phyloP scores from a whole-genome alignment of 2,329 filamentous ascomycete genomes.

The Aspergillus calidoustus region DNA sequence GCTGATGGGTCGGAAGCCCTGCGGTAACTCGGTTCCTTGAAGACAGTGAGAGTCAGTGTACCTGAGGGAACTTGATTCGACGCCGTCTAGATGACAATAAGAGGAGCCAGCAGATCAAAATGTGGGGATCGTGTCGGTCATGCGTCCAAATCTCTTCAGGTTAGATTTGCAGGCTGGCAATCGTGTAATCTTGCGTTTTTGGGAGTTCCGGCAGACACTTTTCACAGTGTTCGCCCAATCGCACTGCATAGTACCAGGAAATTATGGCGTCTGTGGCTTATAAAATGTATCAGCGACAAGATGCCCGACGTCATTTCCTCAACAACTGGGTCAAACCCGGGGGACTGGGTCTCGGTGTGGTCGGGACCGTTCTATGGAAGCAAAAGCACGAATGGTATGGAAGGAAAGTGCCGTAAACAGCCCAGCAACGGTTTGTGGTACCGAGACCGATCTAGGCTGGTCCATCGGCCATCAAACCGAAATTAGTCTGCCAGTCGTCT shows the following conservation, averaged over 20 bases:
- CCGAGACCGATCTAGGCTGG: background rate
- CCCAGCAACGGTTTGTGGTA: background rate
- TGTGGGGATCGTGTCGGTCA: background rate
- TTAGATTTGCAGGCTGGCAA: too few species aligned
- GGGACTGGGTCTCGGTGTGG: background rate
- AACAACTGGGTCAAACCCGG: background rate
- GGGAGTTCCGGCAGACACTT: too few species aligned
- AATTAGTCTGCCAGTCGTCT: background rate
- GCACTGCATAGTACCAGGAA: too few species aligned
- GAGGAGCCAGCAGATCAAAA: background rate
- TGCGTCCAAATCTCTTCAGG: background rate
- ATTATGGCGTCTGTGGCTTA: too few species aligned
- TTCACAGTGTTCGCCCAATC: too few species aligned
- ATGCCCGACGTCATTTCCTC: background rate
- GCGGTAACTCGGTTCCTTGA: background rate
- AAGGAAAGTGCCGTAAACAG: too few species aligned
- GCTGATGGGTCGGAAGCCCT: background rate
- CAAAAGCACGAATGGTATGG: background rate
- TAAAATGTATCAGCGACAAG: background rate
- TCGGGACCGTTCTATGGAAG: background rate
- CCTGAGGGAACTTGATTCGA: background rate
- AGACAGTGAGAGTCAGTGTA: background rate
- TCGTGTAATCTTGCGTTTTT: too few species aligned
- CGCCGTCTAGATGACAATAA: background rate
- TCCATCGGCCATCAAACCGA: background rate